Evolutionary conservation across 345 rosid genomes (phyloP), one percentile per base, ranked within the genome.

Genomic region (Theobroma cacao): DNA sequence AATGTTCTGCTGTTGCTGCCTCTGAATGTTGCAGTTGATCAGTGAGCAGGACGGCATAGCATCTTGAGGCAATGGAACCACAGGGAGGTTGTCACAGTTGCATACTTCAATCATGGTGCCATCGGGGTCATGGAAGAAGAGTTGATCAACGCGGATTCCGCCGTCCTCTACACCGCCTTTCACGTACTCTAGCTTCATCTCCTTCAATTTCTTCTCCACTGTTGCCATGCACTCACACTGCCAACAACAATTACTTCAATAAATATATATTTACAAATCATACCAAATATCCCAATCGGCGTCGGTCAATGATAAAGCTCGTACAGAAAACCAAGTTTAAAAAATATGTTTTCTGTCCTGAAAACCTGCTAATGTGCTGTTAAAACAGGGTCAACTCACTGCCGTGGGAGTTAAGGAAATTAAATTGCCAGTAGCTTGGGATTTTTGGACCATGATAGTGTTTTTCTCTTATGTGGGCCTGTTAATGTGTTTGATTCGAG

Each of bases 41-140:
- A 71, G 80, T 2, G 91, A 90, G 79, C 93, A 88, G 1, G 88
- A 75, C 50, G 69, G 70, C 56, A 77, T 62, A 60, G 77, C 47
- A n/a, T 58, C 92, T 28, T 81, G 88, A 1, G 75, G 76, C 1
- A 90, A 28, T 0, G 91, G 88, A 50, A 85, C 40, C 18, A 89
- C 84, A 1, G 93, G 93, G 60, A 91, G 80, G 52, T 67, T 83
- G 30, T 88, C 90, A 18, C 94, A 89, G 77, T 89, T 83, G 81
- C 92, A 91, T 34, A 89, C 77, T 77, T 91, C 94, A 33, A 91
- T 88, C 93, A 88, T 91, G 11, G 72, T 80, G 2, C 89, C 90
- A 67, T 91, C 90, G 18, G 91, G 92, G 85, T 91, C 92, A 22
- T 91, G 91, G 18, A 88, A 91, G 77, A 91, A 89, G 20, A 91